Evolutionary conservation across 2,329 filamentous ascomycete species (phyloP), one percentile per base, ranked within the genome.

Genomic region (Talaromyces sp.): DNA sequence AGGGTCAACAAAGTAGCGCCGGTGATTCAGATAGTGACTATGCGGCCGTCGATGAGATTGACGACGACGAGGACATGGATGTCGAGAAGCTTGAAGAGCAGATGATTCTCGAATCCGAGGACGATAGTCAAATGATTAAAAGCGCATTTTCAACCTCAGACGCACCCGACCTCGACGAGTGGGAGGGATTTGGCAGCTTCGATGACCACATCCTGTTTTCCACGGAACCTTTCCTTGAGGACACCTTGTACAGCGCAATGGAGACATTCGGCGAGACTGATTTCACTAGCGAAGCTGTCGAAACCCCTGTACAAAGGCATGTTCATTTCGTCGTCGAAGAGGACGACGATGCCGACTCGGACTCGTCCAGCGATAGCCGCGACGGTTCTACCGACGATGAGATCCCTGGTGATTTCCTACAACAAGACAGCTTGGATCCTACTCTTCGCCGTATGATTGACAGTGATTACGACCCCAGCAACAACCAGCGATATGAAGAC

Each of bases 31-130:
- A 75, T 25, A 89, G 86, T 68, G 87, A 89, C 67, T 92, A 93
- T 76, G 90, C 88, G 1, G 90, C 84, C 43, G 89, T 96, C 67
- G 91, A 94, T 74, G 87, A 92, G 60, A 89, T 96, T 70, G 91
- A 93, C 71, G 89, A 87, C 11, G 89, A 92, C 69, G 91, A 94
- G 75, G 89, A 94, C 76, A 87, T 91, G 69, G 87, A 91, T 83
- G 87, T 94, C 64, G 86, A 90, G 73, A 86, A 88, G 83, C 85
- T 88, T 81, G 91, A 95, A 85, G 91, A 93, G 81, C 84, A 88
- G 76, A 86, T 89, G 70, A 91, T 93, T 68, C 82, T 91, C 40
- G 75, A 78, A 60, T 79, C 77, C 6, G 78, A 80, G 63, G 73
- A 75, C 65, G 75, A 77, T 49, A 71, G 56, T 29, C 43, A 76